Conservation (phyloP, 768 basidiomycete genomes). For the Suillus cothurnatus region DNA sequence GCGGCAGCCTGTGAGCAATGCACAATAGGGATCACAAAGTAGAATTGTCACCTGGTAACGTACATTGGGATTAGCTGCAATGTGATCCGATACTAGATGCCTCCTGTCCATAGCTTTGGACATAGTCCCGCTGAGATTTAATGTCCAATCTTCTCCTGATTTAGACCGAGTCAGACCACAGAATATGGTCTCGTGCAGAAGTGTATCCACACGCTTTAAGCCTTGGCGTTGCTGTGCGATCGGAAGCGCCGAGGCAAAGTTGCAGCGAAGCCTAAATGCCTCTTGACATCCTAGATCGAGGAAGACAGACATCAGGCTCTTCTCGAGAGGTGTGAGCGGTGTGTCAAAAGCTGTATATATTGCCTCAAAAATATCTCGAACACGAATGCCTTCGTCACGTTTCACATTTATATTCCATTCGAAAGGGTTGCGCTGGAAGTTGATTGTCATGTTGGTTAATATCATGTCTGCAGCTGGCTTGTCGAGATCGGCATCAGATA, state of each 20-base stretch:
- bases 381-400: conserved; percentile 46
- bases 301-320: conserved; percentile 29
- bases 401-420: conserved; percentile 45
- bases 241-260: conserved; percentile 42
- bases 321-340: conserved; percentile 48
- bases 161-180: conserved; percentile 46
- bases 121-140: conserved; percentile 28
- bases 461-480: conserved; percentile 45
- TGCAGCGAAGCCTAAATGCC: conserved; percentile 50
- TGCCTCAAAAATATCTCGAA: conserved; percentile 60
- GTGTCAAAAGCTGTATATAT: conserved; percentile 54
- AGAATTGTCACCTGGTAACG: too few species aligned
- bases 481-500: conserved; percentile 40
- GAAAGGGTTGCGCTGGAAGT: conserved; percentile 37
- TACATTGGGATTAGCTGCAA: too few species aligned
- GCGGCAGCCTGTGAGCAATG: neutral
- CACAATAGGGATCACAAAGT: too few species aligned
- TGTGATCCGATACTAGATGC: neutral
- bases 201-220: conserved; percentile 56
- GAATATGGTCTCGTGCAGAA: conserved; percentile 55
- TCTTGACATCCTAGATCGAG: conserved; percentile 34
- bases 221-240: conserved; percentile 47
- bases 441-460: conserved; percentile 52
- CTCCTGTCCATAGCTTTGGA: neutral
- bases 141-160: conserved; percentile 35